Evolutionary conservation across 2,329 filamentous ascomycete species (phyloP), one percentile per base, ranked within the genome.

Genomic region (Nemania sp.): DNA sequence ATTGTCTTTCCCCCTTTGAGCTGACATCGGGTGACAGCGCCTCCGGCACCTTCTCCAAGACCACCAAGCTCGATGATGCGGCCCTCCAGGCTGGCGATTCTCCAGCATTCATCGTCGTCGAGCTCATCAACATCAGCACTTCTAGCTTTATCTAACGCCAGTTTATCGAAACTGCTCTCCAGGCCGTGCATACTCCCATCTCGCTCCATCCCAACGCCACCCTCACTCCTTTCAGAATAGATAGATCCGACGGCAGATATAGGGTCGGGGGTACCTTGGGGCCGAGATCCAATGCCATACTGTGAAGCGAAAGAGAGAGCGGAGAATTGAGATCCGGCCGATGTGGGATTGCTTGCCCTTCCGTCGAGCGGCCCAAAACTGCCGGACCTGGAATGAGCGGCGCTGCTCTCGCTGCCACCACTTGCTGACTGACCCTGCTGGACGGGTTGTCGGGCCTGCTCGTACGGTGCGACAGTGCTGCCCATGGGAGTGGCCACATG

Each of bases 41-140:
- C 94, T 60, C 94, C 94, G 42, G 94, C 94, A 64, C 94, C 94
- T 72, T 99, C 94, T 52, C 94, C 94, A 36, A 99, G 75, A 66
- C 89, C 91, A 23, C 93, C 94, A 23, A 96, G 75, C 73, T 99
- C 91, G 44, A 89, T 79, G 58, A 99, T 95, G 65, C 91, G 84
- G 62, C 90, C 89, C 69, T 96, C 90, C 70, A 89, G 83, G 68
- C 91, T 96, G 9, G 93, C 94, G 46, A 95, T 92, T 68, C 89
- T 86, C 94, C 94, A 99, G 17, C 91, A 55, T 17, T 58, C 91
- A 59, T 96, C 90, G 66, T 97, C 92, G 68, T 97, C 93, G 43
- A 99, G 75, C 63, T 97, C 93, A 65, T 97, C 93, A 3, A 96
- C 93, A 71, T 99, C 94, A 33, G 93, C 75, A 20, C 86, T 89